Conservation (phyloP, 1,139 yeast genomes). For the Debaryomycetaceae sp. region DNA sequence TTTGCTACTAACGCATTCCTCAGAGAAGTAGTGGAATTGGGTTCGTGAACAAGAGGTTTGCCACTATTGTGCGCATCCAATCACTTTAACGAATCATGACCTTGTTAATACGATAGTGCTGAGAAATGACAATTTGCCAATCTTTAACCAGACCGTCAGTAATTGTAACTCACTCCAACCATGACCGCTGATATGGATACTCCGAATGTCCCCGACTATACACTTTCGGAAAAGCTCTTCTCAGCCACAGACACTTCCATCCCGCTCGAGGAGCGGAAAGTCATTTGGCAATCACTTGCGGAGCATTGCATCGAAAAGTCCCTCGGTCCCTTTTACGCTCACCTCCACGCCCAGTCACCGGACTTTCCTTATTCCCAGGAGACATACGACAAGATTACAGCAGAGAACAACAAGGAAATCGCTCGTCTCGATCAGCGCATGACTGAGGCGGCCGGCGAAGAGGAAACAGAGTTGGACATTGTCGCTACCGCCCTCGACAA, state of each 20-base stretch:
- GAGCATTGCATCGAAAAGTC: slow-evolving; percentile 46
- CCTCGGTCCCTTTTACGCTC: slow-evolving; percentile 79
- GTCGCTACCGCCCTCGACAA: slow-evolving; percentile 68
- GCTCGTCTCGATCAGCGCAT: slow-evolving; percentile 50
- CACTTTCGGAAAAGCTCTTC: slow-evolving; percentile 69
- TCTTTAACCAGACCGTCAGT: too few species aligned
- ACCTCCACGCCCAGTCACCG: slow-evolving; percentile 43
- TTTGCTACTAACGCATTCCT: too few species aligned
- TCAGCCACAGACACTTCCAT: slow-evolving; percentile 34
- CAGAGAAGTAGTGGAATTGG: too few species aligned
- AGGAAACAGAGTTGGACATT: slow-evolving; percentile 81
- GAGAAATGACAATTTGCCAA: too few species aligned
- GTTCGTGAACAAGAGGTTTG: too few species aligned
- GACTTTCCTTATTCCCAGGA: slow-evolving; percentile 46
- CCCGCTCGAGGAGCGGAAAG: slow-evolving; percentile 10
- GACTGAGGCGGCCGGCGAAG: slow-evolving; percentile 70
- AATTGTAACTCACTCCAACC: slow-evolving; percentile 3
- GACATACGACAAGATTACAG: slow-evolving; percentile 39
- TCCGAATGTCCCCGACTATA: slow-evolving; percentile 67
- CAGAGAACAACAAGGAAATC: slow-evolving; percentile 45
- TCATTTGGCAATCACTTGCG: slow-evolving; percentile 36
- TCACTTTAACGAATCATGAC: too few species aligned
- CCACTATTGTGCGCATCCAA: too few species aligned
- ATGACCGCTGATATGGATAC: slow-evolving; percentile 38
- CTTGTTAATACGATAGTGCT: too few species aligned